Conservation (phyloP, 1,284 basidiomycete genomes). For the Ceratobasidium sp. region DNA sequence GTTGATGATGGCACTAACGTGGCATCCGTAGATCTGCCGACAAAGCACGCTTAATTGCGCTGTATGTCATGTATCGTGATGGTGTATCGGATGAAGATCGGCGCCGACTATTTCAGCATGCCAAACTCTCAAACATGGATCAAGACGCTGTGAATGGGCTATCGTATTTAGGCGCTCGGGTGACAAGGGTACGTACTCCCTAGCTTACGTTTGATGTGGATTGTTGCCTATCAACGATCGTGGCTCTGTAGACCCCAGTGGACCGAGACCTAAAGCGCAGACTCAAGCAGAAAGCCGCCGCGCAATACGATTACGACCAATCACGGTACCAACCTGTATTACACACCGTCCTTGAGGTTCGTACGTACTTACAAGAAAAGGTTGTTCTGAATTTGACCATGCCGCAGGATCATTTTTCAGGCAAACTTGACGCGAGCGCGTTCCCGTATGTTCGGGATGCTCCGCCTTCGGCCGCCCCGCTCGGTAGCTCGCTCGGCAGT, state of each 20-base stretch:
- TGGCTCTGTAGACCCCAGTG: slow-evolving; percentile 65
- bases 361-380: slow-evolving; percentile 37
- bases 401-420: slow-evolving; percentile 81
- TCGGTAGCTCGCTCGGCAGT: slow-evolving; percentile 63
- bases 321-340: slow-evolving; percentile 93
- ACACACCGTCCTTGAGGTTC: slow-evolving; percentile 85
- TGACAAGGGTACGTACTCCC: slow-evolving; percentile 76
- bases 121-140: slow-evolving; percentile 88
- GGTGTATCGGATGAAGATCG: slow-evolving; percentile 98
- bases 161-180: slow-evolving; percentile 83
- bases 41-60: slow-evolving; percentile 96
- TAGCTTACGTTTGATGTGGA: slow-evolving; percentile 17
- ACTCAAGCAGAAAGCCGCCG: slow-evolving; percentile 79
- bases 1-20: neutral
- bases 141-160: slow-evolving; percentile 96
- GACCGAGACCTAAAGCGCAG: slow-evolving; percentile 84
- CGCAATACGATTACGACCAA: slow-evolving; percentile 93
- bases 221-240: slow-evolving; percentile 47
- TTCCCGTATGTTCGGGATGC: slow-evolving; percentile 95
- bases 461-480: slow-evolving; percentile 68
- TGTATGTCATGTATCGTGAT: slow-evolving; percentile 96
- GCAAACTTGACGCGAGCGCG: slow-evolving; percentile 79
- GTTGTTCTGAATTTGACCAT: neutral
- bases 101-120: slow-evolving; percentile 94
- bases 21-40: slow-evolving; percentile 74